These are phyloP conservation scores for Peziza echinospora DNA, from an alignment of 495 filamentous ascomycete genomes.

Conservation along the genomic window DNA sequence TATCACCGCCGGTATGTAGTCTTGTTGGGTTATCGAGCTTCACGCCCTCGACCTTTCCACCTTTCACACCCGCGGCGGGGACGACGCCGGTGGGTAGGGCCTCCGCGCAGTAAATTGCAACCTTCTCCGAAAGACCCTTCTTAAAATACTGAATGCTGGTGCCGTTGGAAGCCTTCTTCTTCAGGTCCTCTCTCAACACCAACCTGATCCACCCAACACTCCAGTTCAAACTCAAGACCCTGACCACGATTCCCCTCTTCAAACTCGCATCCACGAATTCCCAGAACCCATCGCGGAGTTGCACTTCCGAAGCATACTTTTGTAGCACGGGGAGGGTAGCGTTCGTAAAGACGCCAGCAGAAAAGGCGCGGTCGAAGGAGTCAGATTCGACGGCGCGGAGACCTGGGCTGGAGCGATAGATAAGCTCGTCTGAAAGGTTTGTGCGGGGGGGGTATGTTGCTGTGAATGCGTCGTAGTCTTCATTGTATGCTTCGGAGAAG, in stretches of 20 bases:
- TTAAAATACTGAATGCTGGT: no score
- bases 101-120: conserved; percentile 12
- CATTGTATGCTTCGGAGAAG: conserved; percentile 4
- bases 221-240: conserved; percentile 10
- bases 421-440: conserved; percentile 8
- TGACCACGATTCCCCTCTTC: conserved; percentile 1
- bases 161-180: conserved; percentile 3
- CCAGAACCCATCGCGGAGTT: conserved; percentile 12
- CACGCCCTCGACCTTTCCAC: no score
- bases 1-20: conserved; percentile 9
- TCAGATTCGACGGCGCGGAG: conserved; percentile 8
- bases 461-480: conserved; percentile 4
- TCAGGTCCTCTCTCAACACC: conserved; percentile 5
- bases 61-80: no score
- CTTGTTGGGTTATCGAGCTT: conserved; percentile 8
- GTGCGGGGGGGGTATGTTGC: conserved; percentile 1
- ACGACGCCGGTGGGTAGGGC: conserved; percentile 8
- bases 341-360: conserved; percentile 3
- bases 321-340: conserved; percentile 1
- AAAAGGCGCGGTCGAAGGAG: conserved; percentile 7
- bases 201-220: conserved; percentile 12
- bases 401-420: conserved; percentile 4
- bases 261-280: conserved; percentile 4
- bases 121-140: conserved; percentile 4
- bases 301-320: conserved; percentile 5